phyloP scores from a whole-genome alignment of 1,284 basidiomycete species.

The Leccinum pallidistipes region DNA sequence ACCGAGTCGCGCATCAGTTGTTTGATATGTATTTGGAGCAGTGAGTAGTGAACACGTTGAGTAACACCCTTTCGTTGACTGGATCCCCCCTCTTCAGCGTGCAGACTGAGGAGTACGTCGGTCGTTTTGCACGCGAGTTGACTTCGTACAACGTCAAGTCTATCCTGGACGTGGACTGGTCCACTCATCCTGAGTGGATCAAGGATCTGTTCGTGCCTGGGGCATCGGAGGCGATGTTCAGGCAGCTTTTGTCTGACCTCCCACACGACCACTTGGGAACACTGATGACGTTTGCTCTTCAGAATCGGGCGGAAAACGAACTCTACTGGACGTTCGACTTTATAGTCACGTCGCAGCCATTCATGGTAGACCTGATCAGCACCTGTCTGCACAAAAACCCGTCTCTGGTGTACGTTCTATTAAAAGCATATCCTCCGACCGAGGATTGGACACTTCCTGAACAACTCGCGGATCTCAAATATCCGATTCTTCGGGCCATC shows the following conservation, averaged over 20 bases:
- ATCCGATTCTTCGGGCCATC: slow-evolving; percentile 45
- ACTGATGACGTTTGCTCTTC: slow-evolving; percentile 40
- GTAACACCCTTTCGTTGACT: background rate
- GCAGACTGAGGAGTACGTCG: slow-evolving; percentile 52
- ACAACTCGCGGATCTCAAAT: slow-evolving; percentile 34
- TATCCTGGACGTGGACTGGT: slow-evolving; percentile 47
- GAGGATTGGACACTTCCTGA: slow-evolving; percentile 34
- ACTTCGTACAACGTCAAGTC: slow-evolving; percentile 41
- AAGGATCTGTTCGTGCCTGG: slow-evolving; percentile 24
- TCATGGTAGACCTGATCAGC: slow-evolving; percentile 34
- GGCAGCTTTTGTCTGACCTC: slow-evolving; percentile 32
- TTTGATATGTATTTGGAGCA: slow-evolving; percentile 68
- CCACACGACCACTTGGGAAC: slow-evolving; percentile 38
- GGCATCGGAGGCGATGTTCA: slow-evolving; percentile 35
- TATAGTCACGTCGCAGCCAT: slow-evolving; percentile 35
- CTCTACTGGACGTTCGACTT: slow-evolving; percentile 52
- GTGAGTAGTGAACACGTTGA: slow-evolving; percentile 40
- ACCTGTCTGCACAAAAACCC: slow-evolving; percentile 51
- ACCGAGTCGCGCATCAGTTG: slow-evolving; percentile 59
- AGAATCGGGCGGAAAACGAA: slow-evolving; percentile 53
- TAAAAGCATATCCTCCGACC: slow-evolving; percentile 48
- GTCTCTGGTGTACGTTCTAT: slow-evolving; percentile 50
- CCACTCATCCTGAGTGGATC: slow-evolving; percentile 34
- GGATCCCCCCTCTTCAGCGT: slow-evolving; percentile 39
- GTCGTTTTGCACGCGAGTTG: slow-evolving; percentile 48